Evolutionary conservation across 2,329 filamentous ascomycete genomes (phyloP), one percentile per base, ranked within the genome.

Genomic region (Fusarium azukiicola): DNA sequence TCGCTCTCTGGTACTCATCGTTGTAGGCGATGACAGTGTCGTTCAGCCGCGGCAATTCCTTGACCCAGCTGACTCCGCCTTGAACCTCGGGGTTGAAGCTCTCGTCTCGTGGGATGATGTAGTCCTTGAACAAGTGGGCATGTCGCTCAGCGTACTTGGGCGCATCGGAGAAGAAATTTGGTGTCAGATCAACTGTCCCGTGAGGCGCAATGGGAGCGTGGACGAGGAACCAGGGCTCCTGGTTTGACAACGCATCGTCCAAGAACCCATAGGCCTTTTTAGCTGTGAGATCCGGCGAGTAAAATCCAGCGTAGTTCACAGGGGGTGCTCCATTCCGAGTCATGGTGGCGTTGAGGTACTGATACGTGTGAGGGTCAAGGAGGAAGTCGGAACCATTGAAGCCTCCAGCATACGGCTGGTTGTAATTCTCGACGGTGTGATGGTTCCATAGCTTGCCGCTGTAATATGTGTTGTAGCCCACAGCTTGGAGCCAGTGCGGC

Each of bases 331-430:
- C 61, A 32, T 64, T 64, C 8, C 61, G 40, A 46, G 61, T 64
- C 61, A 64, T 64, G 7, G 61, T 64, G 6, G 61, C 61, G 14
- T 64, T 64, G 40, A 42, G 61, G 42, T 64, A 64, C 12, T 64
- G 61, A 46, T 64, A 64, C n/a, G 61, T 64, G 61, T 64, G 23
- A 38, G 61, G 61, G 21, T 64, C 61, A 14, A 64, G 61, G 40
- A 64, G 61, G 23, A 64, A 64, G 61, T 64, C 61, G 11, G 61
- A 64, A 4, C 40, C 40, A 9, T 64, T 64, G 61, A 64, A 64
- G 42, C 61, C 61, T 6, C 61, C 61, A 3, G 61, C 61, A 16
- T 64, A 46, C 6, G 61, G 61, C 11, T 64, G 11, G 40, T 64
- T 64, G 10, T 64, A 64, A 11, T 64, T 64, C 8, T 64, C 61